A percentile compares a stretch with the other conserved stretches of the same genome.
These are phyloP conservation scores for Agrostemma githago DNA, from an alignment of 148 eudicot genomes.

Conservation along the genomic window DNA sequence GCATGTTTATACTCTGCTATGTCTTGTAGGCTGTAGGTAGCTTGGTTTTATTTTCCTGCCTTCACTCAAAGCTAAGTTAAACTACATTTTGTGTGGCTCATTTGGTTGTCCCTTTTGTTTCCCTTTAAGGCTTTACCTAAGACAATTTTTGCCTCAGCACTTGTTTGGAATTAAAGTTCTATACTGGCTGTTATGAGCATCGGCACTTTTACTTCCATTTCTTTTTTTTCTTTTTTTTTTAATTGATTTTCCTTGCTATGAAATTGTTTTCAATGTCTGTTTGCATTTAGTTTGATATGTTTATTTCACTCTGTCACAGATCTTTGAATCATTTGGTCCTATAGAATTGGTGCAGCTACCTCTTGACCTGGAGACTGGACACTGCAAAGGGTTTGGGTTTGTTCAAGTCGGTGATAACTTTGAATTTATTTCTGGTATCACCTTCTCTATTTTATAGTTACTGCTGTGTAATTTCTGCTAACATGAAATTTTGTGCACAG, in stretches of 20 bases:
- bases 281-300: slow-evolving; percentile 1
- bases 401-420: slow-evolving; percentile 56
- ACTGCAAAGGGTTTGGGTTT: slow-evolving; percentile 99
- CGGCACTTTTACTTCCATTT: neutral
- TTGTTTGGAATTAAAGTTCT: neutral
- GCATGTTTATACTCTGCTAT: neutral
- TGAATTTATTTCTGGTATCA: neutral
- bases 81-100: neutral
- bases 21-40: neutral
- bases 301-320: slow-evolving; percentile 32
- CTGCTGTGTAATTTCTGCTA: neutral
- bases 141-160: neutral
- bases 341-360: slow-evolving; percentile 99
- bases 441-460: neutral
- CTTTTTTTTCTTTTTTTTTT: neutral
- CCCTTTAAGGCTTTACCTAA: neutral
- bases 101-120: neutral
- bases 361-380: slow-evolving; percentile 91
- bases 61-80: neutral
- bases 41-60: neutral
- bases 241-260: neutral
- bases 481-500: slow-evolving; percentile 30
- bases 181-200: neutral
- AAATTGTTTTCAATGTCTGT: neutral
- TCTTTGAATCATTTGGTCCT: slow-evolving; percentile 95